Evolutionary conservation across 1,284 basidiomycete species (phyloP), one percentile per base, ranked within the genome.

Genomic region (Earliella scabrosa): DNA sequence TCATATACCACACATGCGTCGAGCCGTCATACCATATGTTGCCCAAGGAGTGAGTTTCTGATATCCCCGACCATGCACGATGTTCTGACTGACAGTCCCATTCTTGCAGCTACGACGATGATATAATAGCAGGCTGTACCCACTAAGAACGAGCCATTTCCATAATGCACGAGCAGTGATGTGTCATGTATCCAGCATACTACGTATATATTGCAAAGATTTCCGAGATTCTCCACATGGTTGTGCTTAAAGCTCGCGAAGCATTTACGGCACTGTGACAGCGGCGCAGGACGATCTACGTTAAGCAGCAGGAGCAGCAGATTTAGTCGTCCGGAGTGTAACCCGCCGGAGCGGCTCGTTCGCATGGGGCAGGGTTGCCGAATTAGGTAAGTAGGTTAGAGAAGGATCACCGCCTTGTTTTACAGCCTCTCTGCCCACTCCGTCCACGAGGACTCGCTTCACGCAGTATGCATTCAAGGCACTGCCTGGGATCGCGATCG

Each of bases 351-450:
- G n/a, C 24, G 36, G 52, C 50, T 40, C 27, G 31, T 38, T 38
- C 34, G 24, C 32, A 23, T 31, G 23, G 29, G 7, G 29, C 29
- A 6, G 6, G 29, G 29, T 44, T 48, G 18, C 54, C 52, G 43
- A 41, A 59, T 46, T 27, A 43, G 52, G 60, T 58, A 57, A 62
- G 48, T 59, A 62, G 31, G 55, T 55, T 59, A 34, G 45, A 43
- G 54, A 62, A n/a, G n/a, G 56, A 31, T 38, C 60, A 62, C 46
- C 46, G 60, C 60, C 57, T 54, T 34, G 13, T 38, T 38, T 40
- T 44, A 55, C 60, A 59, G 60, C 60, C 56, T 50, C 31, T 32
- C 32, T 34, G 11, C 38, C 32, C 9, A 32, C 31, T 41, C 35
- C 18, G 43, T 39, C 31, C 43, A 47, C 44, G 41, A 57, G 49